These are phyloP conservation scores for Penicillium maclennaniae DNA, from an alignment of 495 filamentous ascomycete genomes.

Conservation along the genomic window DNA sequence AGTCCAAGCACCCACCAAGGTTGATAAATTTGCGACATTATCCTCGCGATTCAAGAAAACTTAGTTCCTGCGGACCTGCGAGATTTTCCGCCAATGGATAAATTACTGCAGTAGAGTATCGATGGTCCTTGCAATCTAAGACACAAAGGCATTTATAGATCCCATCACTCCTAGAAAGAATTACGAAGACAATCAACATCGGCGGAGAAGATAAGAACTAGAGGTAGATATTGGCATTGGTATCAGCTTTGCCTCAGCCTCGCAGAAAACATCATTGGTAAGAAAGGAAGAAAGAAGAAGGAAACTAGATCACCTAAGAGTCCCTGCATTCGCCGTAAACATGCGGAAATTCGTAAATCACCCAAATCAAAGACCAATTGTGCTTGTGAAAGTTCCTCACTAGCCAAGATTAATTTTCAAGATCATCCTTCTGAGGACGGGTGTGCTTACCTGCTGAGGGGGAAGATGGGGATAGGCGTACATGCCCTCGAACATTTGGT, in stretches of 20 bases:
- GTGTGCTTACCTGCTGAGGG: constrained; percentile 70
- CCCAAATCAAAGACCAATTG: constrained; percentile 10
- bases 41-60: constrained; percentile 68
- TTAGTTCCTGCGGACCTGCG: neutral
- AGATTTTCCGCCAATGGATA: neutral
- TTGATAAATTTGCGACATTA: constrained; percentile 63
- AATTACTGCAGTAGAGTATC: neutral
- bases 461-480: constrained; percentile 79
- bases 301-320: constrained; percentile 2
- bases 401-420: constrained; percentile 4
- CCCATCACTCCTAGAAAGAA: constrained; percentile 2
- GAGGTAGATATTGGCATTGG: neutral
- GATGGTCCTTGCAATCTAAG: neutral
- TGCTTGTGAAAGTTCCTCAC: constrained; percentile 5
- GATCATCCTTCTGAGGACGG: neutral
- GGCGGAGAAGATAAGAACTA: neutral
- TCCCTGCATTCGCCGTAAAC: constrained; percentile 21
- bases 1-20: constrained; percentile 54
- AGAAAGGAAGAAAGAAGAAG: constrained; percentile 3
- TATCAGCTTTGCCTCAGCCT: constrained; percentile 7
- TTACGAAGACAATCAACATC: constrained; percentile 4
- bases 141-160: constrained; percentile 5
- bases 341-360: constrained; percentile 14
- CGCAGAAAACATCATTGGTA: constrained; percentile 1
- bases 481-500: constrained; percentile 84